Base-by-base conservation (phyloP, 1,139 yeast species). In the Blastobotrys capitulatus region DNA sequence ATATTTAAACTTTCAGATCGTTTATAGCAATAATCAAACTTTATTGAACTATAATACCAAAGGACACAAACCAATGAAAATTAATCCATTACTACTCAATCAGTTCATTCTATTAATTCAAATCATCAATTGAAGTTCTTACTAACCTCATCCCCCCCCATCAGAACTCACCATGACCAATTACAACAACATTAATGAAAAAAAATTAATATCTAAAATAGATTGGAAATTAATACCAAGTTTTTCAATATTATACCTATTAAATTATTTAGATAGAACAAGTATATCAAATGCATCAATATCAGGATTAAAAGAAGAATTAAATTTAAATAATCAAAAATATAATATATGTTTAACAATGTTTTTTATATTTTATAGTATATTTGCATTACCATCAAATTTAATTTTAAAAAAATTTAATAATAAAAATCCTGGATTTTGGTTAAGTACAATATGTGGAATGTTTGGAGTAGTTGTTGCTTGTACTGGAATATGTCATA, bases 261-360 rank as follows among this genome's bases (percentile, higher is more conserved):
- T 80, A 50, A 76, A 79, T 51, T 77, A 74, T 57, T 66, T 82
- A 53, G 86, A 81, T 61, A 68, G 83, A 55, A 77, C 78, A 52
- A 79, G 78, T 59, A 76, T 81, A 56, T 82, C 83, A 2, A 74
- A 77, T 58, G 86, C 86, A 1, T 70, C 80, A 56, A 71, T 80
- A 29, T 83, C 79, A 47, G 83, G 83, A 6, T 62, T 81, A 40
- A 78, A 73, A 53, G 69, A 66, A 16, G 85, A 80, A 55, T 64
- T 81, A 50, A 68, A 71, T 1, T 68, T 82, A 49, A 54, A 62
- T 1, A 78, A 79, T 2, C 58, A 63, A 39, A 75, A 80, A 59
- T 81, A 66, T 76, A 44, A 58, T 65, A 25, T 60, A 80, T 58
- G 68, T 73, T 49, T 80, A 79, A 75, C 83, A 6, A 72, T 81